Percentiles rank a stretch among this genome's conserved stretches.
These are phyloP conservation scores for Phoma sp. DNA, from an alignment of 2,329 filamentous ascomycete species.

Conservation along the genomic window DNA sequence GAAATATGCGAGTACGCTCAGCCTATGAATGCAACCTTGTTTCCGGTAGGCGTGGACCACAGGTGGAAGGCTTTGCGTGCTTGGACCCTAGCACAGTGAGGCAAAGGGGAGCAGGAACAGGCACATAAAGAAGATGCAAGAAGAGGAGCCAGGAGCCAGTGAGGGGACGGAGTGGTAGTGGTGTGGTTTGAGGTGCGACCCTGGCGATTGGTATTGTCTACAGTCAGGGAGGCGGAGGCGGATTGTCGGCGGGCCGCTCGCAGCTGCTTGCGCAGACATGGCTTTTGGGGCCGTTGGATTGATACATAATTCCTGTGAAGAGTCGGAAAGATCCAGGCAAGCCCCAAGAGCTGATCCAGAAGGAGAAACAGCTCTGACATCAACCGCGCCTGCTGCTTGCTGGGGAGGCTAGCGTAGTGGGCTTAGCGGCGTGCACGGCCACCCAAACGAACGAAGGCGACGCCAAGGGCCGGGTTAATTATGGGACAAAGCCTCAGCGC, in stretches of 20 bases:
- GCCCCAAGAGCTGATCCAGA: slow-evolving; percentile 49
- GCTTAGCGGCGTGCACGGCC: slow-evolving; percentile 12
- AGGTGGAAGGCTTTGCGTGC: slow-evolving; percentile 16
- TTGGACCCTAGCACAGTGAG: slow-evolving; percentile 16
- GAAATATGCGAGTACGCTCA: slow-evolving; percentile 34
- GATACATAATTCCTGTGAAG: slow-evolving; percentile 49
- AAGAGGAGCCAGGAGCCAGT: slow-evolving; percentile 13
- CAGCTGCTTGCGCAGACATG: slow-evolving; percentile 40
- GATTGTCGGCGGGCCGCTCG: slow-evolving; percentile 37
- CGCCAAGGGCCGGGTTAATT: slow-evolving; percentile 27
- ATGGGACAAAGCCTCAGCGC: slow-evolving; percentile 27
- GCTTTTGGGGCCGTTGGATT: slow-evolving; percentile 47
- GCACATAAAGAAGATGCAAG: slow-evolving; percentile 26
- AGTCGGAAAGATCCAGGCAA: slow-evolving; percentile 48
- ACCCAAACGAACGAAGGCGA: slow-evolving; percentile 16
- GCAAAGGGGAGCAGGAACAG: slow-evolving; percentile 26
- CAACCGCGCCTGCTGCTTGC: slow-evolving; percentile 39
- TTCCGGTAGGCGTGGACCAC: slow-evolving; percentile 29
- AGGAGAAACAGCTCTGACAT: slow-evolving; percentile 47
- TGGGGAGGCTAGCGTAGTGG: slow-evolving; percentile 5
- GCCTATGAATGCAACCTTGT: slow-evolving; percentile 40
- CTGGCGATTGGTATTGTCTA: slow-evolving; percentile 15
- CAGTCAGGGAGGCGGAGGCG: slow-evolving; percentile 16
- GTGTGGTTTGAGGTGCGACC: slow-evolving; percentile 3
- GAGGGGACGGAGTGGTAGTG: slow-evolving; percentile 13